phyloP scores from a whole-genome alignment of 352 stramenopile genomes.

The Pythium brassicae region DNA sequence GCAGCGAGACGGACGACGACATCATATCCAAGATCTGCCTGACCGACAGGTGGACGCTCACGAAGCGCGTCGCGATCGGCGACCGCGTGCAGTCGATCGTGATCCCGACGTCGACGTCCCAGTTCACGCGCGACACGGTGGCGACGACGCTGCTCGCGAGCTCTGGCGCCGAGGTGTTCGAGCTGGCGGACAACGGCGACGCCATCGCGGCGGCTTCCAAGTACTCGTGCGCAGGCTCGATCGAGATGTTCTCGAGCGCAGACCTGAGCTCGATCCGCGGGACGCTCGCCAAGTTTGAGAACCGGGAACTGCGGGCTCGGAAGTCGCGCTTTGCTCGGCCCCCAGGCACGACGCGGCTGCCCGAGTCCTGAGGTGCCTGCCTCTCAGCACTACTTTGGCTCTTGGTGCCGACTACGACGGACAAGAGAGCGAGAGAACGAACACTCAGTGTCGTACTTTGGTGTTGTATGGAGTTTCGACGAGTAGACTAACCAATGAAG shows the following conservation, averaged over 20 bases:
- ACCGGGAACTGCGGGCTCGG: conserved; percentile 5
- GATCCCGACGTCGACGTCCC: conserved; percentile 14
- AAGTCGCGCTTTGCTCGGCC: conserved; percentile 8
- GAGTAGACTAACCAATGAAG: too few relatives aligned
- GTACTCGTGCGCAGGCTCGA: conserved; percentile 13
- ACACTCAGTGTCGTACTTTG: too few relatives aligned
- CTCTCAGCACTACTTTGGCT: too few relatives aligned
- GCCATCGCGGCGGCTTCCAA: conserved; percentile 3
- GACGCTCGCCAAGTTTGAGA: conserved; percentile 6
- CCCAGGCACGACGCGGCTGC: conserved; percentile 5
- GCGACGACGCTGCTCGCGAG: conserved; percentile 15
- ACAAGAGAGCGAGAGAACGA: too few relatives aligned
- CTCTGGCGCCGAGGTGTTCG: background rate
- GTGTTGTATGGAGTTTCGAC: too few relatives aligned
- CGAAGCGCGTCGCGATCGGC: conserved; percentile 8
- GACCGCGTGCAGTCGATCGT: conserved; percentile 7
- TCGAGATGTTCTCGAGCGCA: conserved; percentile 21
- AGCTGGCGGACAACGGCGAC: background rate
- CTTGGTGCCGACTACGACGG: too few relatives aligned
- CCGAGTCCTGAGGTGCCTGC: background rate
- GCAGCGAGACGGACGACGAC: background rate
- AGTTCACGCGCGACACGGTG: conserved; percentile 19
- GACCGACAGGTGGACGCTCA: conserved; percentile 15
- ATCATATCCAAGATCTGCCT: conserved; percentile 14
- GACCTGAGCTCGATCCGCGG: conserved; percentile 9